A percentile compares a stretch with the other conserved stretches of the same genome.
phyloP scores from a whole-genome alignment of 2,329 filamentous ascomycete genomes.

The Dothiorella sarmentorum region DNA sequence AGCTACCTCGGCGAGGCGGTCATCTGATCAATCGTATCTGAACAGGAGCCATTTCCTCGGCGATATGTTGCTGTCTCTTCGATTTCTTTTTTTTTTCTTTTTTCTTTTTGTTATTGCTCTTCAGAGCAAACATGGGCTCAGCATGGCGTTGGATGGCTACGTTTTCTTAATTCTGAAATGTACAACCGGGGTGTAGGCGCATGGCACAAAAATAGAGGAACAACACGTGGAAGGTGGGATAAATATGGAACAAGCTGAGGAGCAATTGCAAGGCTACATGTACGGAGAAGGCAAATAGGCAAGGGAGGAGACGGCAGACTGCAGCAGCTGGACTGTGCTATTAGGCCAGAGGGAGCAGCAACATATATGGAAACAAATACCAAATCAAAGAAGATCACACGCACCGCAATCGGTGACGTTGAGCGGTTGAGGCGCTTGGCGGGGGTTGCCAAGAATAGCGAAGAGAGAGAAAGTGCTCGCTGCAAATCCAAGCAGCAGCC shows the following conservation, averaged over 20 bases:
- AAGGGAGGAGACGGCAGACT: not conserved
- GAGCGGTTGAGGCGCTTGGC: not conserved
- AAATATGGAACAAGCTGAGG: not conserved
- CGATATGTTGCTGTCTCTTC: not conserved
- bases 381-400: not conserved
- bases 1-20: constrained; percentile 8
- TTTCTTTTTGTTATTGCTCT: not conserved
- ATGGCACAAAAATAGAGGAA: not conserved
- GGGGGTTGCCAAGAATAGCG: not conserved
- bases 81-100: not conserved
- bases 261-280: not conserved
- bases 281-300: not conserved
- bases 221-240: not conserved
- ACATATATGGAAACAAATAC: not conserved
- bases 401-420: constrained; percentile 3
- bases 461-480: not conserved
- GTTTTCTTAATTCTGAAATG: not conserved
- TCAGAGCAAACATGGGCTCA: not conserved
- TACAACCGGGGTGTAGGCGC: not conserved
- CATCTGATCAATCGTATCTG: not conserved
- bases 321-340: not conserved
- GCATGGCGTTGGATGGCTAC: constrained; percentile 4
- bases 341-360: not conserved
- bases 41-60: not conserved
- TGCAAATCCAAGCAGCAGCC: not conserved